These are phyloP conservation scores for Fusarium metavorans DNA, from an alignment of 2,329 filamentous ascomycete genomes.

Conservation along the genomic window DNA sequence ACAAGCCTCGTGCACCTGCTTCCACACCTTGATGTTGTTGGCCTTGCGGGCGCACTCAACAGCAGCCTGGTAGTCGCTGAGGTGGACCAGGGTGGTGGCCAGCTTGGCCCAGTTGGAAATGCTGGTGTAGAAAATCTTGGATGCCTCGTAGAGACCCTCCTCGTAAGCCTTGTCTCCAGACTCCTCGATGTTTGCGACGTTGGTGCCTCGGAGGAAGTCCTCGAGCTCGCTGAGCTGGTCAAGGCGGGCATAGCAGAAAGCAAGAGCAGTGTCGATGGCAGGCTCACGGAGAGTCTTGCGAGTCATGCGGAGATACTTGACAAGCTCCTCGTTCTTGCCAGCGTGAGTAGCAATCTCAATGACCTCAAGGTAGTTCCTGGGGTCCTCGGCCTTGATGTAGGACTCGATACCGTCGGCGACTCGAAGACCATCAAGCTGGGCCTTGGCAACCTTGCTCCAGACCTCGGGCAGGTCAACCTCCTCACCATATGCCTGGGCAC, in stretches of 20 bases:
- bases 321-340: conserved; percentile 96
- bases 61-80: conserved; percentile 95
- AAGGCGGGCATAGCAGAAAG: conserved; percentile 92
- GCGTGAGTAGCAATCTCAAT: conserved; percentile 96
- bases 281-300: conserved; percentile 96
- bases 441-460: conserved; percentile 98
- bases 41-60: conserved; percentile 98
- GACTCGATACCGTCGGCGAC: conserved; percentile 94
- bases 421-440: conserved; percentile 94
- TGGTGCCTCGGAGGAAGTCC: conserved; percentile 92
- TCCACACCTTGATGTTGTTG: conserved; percentile 99
- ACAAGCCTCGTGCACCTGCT: conserved; percentile 96
- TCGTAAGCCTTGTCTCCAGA: conserved; percentile 98
- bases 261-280: conserved; percentile 91
- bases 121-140: conserved; percentile 98
- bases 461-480: conserved; percentile 94
- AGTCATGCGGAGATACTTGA: conserved; percentile 97
- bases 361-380: conserved; percentile 93
- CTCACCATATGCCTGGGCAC: conserved; percentile 94
- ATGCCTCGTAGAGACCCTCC: conserved; percentile 93
- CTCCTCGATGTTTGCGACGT: conserved; percentile 95
- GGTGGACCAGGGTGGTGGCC: conserved; percentile 95
- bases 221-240: conserved; percentile 94
- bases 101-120: conserved; percentile 99
- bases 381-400: conserved; percentile 94